phyloP scores from a whole-genome alignment of 1,284 basidiomycete species.

The Tylopilus sp. region DNA sequence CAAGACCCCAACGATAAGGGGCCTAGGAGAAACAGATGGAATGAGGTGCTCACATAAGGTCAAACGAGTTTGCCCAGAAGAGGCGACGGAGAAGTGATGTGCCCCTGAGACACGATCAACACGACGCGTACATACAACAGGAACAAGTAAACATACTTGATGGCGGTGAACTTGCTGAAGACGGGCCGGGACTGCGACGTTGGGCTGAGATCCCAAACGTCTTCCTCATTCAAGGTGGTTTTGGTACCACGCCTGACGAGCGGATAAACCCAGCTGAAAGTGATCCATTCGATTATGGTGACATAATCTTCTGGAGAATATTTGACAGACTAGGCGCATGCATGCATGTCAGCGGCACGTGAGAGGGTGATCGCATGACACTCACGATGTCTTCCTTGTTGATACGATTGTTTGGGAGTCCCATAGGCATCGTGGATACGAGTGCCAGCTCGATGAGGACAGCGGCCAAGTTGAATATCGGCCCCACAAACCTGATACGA shows the following conservation, averaged over 20 bases:
- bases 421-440: slow-evolving; percentile 43
- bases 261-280: slow-evolving; percentile 63
- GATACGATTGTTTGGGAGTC: slow-evolving; percentile 39
- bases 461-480: slow-evolving; percentile 38
- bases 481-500: slow-evolving; percentile 22
- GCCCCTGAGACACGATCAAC: slow-evolving; percentile 28
- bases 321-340: slow-evolving; percentile 36
- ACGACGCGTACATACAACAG: not conserved
- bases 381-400: slow-evolving; percentile 41
- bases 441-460: slow-evolving; percentile 34
- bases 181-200: slow-evolving; percentile 52
- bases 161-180: slow-evolving; percentile 43
- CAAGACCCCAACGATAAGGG: not conserved
- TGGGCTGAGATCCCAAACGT: slow-evolving; percentile 57
- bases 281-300: slow-evolving; percentile 63
- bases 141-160: slow-evolving; percentile 33
- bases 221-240: slow-evolving; percentile 51
- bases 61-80: slow-evolving; percentile 66
- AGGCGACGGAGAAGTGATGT: slow-evolving; percentile 61
- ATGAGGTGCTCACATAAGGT: slow-evolving; percentile 48
- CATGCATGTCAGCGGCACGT: not conserved
- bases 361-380: not conserved
- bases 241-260: slow-evolving; percentile 50
- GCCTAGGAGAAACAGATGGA: not conserved
- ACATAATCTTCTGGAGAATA: slow-evolving; percentile 62